Percentiles rank a stretch among this genome's conserved stretches.
phyloP scores from a whole-genome alignment of 805 yeast species.

The Saccharomyces paradoxus region DNA sequence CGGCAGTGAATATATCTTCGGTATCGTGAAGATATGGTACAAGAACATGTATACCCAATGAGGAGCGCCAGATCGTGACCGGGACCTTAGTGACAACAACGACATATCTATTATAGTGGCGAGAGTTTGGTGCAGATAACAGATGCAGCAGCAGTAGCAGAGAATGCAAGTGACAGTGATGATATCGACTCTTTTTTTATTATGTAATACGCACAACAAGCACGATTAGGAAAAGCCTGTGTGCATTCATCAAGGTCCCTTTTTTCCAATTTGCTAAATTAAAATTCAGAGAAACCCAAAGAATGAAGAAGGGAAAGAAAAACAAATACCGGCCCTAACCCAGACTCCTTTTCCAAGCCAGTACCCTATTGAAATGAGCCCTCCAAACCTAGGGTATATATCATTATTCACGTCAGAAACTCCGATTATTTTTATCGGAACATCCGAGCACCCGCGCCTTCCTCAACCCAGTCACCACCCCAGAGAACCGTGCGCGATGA shows the following conservation, averaged over 20 bases:
- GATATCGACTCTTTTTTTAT: neutral
- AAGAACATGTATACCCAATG: neutral
- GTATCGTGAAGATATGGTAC: neutral
- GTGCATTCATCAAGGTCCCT: neutral
- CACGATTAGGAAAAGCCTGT: neutral
- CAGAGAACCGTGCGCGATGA: neutral
- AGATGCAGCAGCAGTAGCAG: neutral
- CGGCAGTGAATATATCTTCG: conserved; percentile 2
- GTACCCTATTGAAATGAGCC: neutral
- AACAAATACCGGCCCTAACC: neutral
- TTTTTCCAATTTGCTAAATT: neutral
- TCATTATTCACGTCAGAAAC: neutral
- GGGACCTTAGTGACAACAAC: neutral
- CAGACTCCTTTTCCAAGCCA: neutral
- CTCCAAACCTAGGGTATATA: neutral
- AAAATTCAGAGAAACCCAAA: neutral
- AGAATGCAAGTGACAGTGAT: neutral
- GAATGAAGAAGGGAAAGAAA: neutral
- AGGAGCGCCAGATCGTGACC: neutral
- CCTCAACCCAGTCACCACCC: neutral
- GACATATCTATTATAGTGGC: neutral
- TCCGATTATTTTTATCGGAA: neutral
- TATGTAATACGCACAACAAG: neutral
- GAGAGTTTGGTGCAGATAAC: neutral
- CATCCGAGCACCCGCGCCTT: neutral